phyloP scores from a whole-genome alignment of 768 basidiomycete genomes.

The Podaxis sp. region DNA sequence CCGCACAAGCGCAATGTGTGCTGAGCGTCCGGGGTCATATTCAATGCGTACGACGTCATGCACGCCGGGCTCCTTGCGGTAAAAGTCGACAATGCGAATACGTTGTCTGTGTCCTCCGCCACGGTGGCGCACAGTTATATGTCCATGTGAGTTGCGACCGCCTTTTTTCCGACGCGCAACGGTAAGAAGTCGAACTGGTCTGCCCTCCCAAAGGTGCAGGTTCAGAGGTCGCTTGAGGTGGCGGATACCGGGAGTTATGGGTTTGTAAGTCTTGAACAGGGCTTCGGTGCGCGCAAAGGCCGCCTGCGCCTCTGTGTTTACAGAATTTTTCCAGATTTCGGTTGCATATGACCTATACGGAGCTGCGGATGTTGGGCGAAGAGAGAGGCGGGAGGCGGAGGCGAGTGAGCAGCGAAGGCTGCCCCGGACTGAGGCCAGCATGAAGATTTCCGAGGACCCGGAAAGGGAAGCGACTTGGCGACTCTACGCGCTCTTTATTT shows the following conservation, averaged over 20 bases:
- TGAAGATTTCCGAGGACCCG: conserved; percentile 24
- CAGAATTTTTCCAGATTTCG: conserved; percentile 35
- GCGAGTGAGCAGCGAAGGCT: conserved; percentile 37
- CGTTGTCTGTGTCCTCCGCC: conserved; percentile 92
- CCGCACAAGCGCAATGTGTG: conserved; percentile 89
- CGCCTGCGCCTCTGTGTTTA: conserved; percentile 33
- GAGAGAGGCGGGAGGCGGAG: conserved; percentile 22
- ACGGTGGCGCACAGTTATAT: conserved; percentile 82
- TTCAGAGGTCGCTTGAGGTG: conserved; percentile 84
- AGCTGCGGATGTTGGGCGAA: conserved; percentile 15
- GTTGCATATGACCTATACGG: conserved; percentile 36
- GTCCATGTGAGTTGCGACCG: conserved; percentile 81
- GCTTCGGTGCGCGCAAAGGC: conserved; percentile 52
- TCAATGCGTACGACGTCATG: conserved; percentile 94
- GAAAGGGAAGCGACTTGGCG: conserved; percentile 21
- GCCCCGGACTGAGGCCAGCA: conserved; percentile 46
- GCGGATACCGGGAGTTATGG: conserved; percentile 82
- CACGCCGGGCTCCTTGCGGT: conserved; percentile 71
- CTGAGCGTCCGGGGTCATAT: conserved; percentile 92
- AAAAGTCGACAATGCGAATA: conserved; percentile 85
- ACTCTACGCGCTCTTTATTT: conserved; percentile 17
- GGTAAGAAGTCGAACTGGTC: conserved; percentile 84
- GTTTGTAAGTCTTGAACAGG: conserved; percentile 88
- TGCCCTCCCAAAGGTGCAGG: conserved; percentile 79
- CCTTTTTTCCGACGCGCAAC: conserved; percentile 80